Evolutionary conservation across 2,329 filamentous ascomycete species (phyloP).

Genomic region (Aspergillus brasiliensis): DNA sequence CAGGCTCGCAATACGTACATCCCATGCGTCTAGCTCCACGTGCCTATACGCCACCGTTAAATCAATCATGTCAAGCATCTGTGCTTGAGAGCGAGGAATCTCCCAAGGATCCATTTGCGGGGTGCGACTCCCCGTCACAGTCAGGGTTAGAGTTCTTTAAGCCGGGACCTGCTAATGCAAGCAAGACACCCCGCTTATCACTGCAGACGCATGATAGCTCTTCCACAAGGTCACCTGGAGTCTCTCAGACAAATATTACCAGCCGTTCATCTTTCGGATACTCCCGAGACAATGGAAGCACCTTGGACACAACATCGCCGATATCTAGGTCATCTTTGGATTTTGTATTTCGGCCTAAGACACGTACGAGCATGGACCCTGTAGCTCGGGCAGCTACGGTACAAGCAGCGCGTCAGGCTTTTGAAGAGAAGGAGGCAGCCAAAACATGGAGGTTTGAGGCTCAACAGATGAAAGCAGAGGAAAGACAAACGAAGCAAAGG

Average conservation of each 20-base stretch:
- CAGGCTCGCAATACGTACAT: conserved; percentile 56
- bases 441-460: conserved; percentile 58
- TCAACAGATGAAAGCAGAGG: conserved; percentile 53
- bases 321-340: conserved; percentile 60
- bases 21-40: conserved; percentile 59
- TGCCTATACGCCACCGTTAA: conserved; percentile 56
- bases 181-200: conserved; percentile 33
- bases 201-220: conserved; percentile 44
- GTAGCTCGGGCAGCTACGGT: conserved; percentile 58
- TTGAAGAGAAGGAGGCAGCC: conserved; percentile 60
- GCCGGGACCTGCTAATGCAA: conserved; percentile 36
- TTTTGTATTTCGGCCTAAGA: conserved; percentile 55
- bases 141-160: conserved; percentile 29
- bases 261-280: conserved; percentile 51
- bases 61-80: conserved; percentile 53
- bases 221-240: conserved; percentile 51
- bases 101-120: conserved; percentile 48
- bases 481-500: conserved; percentile 45
- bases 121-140: conserved; percentile 39
- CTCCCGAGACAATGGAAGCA: conserved; percentile 53
- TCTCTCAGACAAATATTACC: conserved; percentile 56
- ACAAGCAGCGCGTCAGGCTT: conserved; percentile 58
- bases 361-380: conserved; percentile 54
- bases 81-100: conserved; percentile 48
- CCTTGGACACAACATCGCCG: conserved; percentile 54